A percentile compares a stretch with the other conserved stretches of the same genome.
These are phyloP conservation scores for Globisporangium camurandrum DNA, from an alignment of 352 stramenopile species.

Conservation along the genomic window DNA sequence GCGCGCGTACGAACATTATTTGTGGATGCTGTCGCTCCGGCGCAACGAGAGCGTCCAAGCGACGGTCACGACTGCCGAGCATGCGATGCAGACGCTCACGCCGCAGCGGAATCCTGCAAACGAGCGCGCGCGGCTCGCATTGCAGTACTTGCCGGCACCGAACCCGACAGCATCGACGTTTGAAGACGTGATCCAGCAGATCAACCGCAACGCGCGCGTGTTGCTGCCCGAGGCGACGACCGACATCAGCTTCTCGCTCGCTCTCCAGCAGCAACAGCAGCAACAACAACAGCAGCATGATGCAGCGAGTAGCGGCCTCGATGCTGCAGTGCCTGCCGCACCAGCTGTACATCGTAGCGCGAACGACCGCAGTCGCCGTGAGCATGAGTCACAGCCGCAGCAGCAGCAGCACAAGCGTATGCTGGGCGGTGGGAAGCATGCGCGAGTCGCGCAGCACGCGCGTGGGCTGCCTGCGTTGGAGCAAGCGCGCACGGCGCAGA, in stretches of 20 bases:
- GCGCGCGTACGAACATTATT: constrained; percentile 47
- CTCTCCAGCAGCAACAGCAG: no score
- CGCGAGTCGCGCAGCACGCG: constrained; percentile 1
- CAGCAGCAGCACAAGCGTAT: neutral
- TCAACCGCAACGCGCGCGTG: constrained; percentile 36
- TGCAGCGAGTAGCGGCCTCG: neutral
- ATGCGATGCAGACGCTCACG: constrained; percentile 49
- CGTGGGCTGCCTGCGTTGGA: constrained; percentile 5
- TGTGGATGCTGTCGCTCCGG: constrained; percentile 53
- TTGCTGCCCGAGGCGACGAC: constrained; percentile 38
- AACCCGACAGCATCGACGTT: constrained; percentile 17
- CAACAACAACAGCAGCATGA: neutral
- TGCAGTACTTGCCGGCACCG: constrained; percentile 31
- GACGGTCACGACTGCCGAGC: constrained; percentile 27
- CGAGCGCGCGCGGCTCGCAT: constrained; percentile 41
- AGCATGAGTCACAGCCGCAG: neutral
- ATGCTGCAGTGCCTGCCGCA: neutral
- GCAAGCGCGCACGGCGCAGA: neutral
- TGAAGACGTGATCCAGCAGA: constrained; percentile 48
- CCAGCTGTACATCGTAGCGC: constrained; percentile 2
- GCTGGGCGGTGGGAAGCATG: constrained; percentile 6
- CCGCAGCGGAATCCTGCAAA: constrained; percentile 56
- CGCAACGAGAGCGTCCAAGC: constrained; percentile 54
- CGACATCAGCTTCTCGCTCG: constrained; percentile 17
- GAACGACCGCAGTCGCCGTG: neutral